Conservation (phyloP, 1,139 yeast species). For the Protomyces inundatus region DNA sequence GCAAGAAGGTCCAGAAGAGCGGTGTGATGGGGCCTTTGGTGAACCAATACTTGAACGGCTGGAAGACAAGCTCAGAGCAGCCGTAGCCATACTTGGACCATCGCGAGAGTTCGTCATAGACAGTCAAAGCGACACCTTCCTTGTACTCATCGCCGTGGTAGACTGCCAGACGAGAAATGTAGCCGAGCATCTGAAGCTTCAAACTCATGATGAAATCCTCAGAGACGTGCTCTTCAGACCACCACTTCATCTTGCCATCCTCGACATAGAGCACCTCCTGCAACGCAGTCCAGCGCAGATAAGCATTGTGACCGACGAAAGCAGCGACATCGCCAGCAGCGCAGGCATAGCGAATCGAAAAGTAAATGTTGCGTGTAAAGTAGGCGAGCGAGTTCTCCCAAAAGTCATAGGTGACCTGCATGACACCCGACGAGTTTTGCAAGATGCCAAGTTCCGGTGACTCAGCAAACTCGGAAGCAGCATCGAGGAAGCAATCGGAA, state of each 20-base stretch:
- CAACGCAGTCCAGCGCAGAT: slow-evolving; percentile 29
- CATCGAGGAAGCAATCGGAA: slow-evolving; percentile 30
- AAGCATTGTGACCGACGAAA: slow-evolving; percentile 30
- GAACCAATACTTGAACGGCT: slow-evolving; percentile 26
- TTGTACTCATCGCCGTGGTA: slow-evolving; percentile 22
- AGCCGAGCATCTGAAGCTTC: slow-evolving; percentile 23
- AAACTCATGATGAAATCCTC: slow-evolving; percentile 30
- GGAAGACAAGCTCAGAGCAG: slow-evolving; percentile 26
- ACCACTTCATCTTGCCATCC: slow-evolving; percentile 28
- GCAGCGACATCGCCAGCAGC: slow-evolving; percentile 30
- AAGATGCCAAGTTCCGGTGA: slow-evolving; percentile 3
- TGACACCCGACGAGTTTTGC: slow-evolving; percentile 6
- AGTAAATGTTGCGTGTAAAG: slow-evolving; percentile 29
- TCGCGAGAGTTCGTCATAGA: slow-evolving; percentile 29
- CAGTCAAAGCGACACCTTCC: slow-evolving; percentile 30
- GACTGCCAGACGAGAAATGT: slow-evolving; percentile 7
- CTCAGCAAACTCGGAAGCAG: slow-evolving; percentile 28
- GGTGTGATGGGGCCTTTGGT: slow-evolving; percentile 27
- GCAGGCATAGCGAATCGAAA: slow-evolving; percentile 29
- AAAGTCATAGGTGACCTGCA: slow-evolving; percentile 4
- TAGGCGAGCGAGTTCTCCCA: slow-evolving; percentile 14
- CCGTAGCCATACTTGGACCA: slow-evolving; percentile 30
- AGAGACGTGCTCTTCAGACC: slow-evolving; percentile 29
- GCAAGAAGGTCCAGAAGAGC: slow-evolving; percentile 26
- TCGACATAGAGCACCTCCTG: slow-evolving; percentile 28